A percentile compares a stretch with the other conserved stretches of the same genome.
Evolutionary conservation across 2,329 filamentous ascomycete genomes (phyloP).

Genomic region (Shiraia bambusicola): DNA sequence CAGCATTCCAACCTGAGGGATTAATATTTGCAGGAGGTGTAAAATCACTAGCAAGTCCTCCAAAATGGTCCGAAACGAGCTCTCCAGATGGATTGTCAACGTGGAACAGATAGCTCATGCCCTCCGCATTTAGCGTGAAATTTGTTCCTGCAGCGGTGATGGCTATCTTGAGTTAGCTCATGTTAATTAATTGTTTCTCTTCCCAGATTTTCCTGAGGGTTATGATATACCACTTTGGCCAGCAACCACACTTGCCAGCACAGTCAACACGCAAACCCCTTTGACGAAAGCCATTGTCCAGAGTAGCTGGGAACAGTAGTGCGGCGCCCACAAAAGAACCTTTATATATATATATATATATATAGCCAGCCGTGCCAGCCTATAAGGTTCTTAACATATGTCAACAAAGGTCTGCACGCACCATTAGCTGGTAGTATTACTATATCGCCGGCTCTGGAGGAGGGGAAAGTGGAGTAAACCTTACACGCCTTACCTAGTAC

Average conservation of each 20-base stretch:
- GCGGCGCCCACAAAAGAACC: background rate
- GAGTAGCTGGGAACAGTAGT: background rate
- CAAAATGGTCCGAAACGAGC: slow-evolving; percentile 63
- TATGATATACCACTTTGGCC: slow-evolving; percentile 20
- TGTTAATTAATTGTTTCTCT: background rate
- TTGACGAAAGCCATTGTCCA: slow-evolving; percentile 8
- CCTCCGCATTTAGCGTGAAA: slow-evolving; percentile 59
- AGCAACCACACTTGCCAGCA: slow-evolving; percentile 14
- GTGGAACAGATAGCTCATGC: slow-evolving; percentile 65
- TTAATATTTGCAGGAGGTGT: slow-evolving; percentile 46
- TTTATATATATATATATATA: too few species aligned
- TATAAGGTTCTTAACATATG: slow-evolving; percentile 13
- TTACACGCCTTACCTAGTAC: too few species aligned
- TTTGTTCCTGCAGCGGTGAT: slow-evolving; percentile 57
- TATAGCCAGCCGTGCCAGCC: background rate
- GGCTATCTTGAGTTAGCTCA: slow-evolving; percentile 40
- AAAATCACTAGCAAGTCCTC: slow-evolving; percentile 57
- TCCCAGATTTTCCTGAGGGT: background rate
- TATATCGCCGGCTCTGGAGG: slow-evolving; percentile 4
- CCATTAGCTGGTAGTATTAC: slow-evolving; percentile 4
- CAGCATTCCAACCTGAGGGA: slow-evolving; percentile 56
- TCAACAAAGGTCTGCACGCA: slow-evolving; percentile 2
- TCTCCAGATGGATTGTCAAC: slow-evolving; percentile 59
- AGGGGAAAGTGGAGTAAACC: slow-evolving; percentile 20
- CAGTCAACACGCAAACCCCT: slow-evolving; percentile 12